Base-by-base conservation (phyloP, 768 basidiomycete genomes). In the Calocybe cyanea region DNA sequence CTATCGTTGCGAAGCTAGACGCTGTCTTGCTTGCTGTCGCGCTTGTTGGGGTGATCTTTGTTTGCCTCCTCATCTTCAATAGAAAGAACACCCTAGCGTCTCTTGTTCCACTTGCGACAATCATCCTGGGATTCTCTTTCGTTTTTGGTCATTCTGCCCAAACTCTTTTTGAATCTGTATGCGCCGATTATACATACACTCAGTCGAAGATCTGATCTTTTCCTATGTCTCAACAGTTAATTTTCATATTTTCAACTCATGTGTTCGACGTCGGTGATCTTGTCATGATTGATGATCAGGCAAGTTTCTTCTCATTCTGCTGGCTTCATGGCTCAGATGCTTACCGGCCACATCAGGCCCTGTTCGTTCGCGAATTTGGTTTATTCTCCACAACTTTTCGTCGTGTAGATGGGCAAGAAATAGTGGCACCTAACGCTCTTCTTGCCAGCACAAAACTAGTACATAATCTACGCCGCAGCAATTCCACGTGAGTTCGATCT, bases 221-320 rank as follows among this genome's bases (percentile, higher is more conserved):
- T 11, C 41, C 9, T 41, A 15, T 36, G 3, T 31, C 19, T 14
- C 6, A 39, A 2, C 40, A 87, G 85, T 75, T 90, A 17, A 85
- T 90, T 56, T 90, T 90, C 68, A 88, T 89, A 48, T 88, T 89
- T 61, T 85, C 83, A 1, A 89, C 87, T 0, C 88, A 90, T 57
- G 83, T 87, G n/a, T 90, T 85, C 53, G 87, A 89, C 59, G 83
- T 90, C 6, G 87, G 87, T 6, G 87, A 91, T 55, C 64, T 89
- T 23, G 83, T 90, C 6, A 78, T 90, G 75, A 88, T 91, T 51
- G 88, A 90, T 56, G 80, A 83, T 45, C 76, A 81, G 63, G 80
- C 75, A 61, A 38, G 42, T 49, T 48, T 8, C 24, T 37, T 49
- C 35, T 11, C 21, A n/a, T n/a, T n/a, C 11, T 17, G 6, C n/a